Evolutionary conservation across 2,329 filamentous ascomycete species (phyloP).

Genomic region (Simplicillium sp.): DNA sequence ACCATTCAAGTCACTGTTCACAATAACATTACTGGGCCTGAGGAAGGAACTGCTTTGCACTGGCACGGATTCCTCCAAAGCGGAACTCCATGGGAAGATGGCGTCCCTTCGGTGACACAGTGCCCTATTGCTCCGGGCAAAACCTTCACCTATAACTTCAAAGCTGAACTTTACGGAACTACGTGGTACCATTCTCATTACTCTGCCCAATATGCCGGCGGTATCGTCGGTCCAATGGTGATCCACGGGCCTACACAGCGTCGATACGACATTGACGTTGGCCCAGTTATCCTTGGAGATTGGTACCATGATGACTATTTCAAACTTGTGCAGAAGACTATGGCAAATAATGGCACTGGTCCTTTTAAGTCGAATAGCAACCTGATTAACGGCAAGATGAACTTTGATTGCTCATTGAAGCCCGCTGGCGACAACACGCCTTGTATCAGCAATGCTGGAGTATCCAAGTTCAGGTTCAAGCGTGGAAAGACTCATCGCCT

Average conservation of each 20-base stretch:
- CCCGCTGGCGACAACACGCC: slow-evolving; percentile 10
- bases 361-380: slow-evolving; percentile 28
- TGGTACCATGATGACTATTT: slow-evolving; percentile 34
- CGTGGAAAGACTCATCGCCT: slow-evolving; percentile 34
- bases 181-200: slow-evolving; percentile 56
- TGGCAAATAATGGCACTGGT: not conserved
- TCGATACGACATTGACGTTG: slow-evolving; percentile 55
- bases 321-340: not conserved
- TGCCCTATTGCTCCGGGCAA: slow-evolving; percentile 41
- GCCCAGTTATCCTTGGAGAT: slow-evolving; percentile 47
- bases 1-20: slow-evolving; percentile 32
- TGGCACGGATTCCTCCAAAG: slow-evolving; percentile 54
- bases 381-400: slow-evolving; percentile 29
- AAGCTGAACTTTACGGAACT: slow-evolving; percentile 43
- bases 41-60: slow-evolving; percentile 52
- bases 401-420: not conserved
- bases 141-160: slow-evolving; percentile 47
- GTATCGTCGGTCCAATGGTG: slow-evolving; percentile 49
- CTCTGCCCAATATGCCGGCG: slow-evolving; percentile 37
- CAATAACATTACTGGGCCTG: slow-evolving; percentile 39
- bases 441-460: slow-evolving; percentile 15
- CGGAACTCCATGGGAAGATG: slow-evolving; percentile 44
- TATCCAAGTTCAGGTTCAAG: slow-evolving; percentile 26
- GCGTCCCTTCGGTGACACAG: slow-evolving; percentile 39
- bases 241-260: slow-evolving; percentile 50